Evolutionary conservation across 1,284 basidiomycete genomes (phyloP).

Genomic region (Sanghuangporus baumii): DNA sequence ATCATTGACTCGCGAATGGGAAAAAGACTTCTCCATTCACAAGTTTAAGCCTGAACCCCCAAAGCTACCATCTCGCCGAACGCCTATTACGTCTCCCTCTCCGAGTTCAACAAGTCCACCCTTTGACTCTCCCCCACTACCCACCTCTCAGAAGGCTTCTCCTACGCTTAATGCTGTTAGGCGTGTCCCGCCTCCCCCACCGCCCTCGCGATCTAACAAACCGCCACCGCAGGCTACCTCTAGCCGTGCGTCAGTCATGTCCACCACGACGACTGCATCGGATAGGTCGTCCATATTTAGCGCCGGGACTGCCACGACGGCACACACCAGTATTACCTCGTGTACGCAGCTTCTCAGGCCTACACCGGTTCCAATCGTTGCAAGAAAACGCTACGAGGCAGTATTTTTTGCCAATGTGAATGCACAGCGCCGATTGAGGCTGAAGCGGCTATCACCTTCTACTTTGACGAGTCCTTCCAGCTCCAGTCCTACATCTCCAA

Average conservation of each 20-base stretch:
- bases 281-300: slow-evolving; percentile 63
- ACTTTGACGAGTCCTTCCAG: slow-evolving; percentile 24
- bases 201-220: slow-evolving; percentile 10
- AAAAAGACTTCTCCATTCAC: slow-evolving; percentile 26
- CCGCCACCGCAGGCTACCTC: slow-evolving; percentile 24
- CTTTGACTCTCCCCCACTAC: slow-evolving; percentile 28
- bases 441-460: slow-evolving; percentile 20
- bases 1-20: slow-evolving; percentile 29
- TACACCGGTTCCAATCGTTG: slow-evolving; percentile 59
- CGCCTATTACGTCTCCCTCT: slow-evolving; percentile 24
- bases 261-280: slow-evolving; percentile 36
- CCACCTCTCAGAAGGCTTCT: slow-evolving; percentile 23
- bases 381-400: slow-evolving; percentile 57
- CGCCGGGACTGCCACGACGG: slow-evolving; percentile 36
- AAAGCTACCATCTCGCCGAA: slow-evolving; percentile 48
- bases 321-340: slow-evolving; percentile 41
- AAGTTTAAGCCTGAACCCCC: slow-evolving; percentile 35
- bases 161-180: background rate
- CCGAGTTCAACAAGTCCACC: slow-evolving; percentile 26
- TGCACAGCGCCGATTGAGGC: slow-evolving; percentile 33
- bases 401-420: slow-evolving; percentile 57
- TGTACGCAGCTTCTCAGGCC: slow-evolving; percentile 35
- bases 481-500: slow-evolving; percentile 26
- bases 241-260: slow-evolving; percentile 25
- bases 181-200: slow-evolving; percentile 16